These are phyloP conservation scores for Penicillium sp. DNA, from an alignment of 2,329 filamentous ascomycete genomes.

Conservation along the genomic window DNA sequence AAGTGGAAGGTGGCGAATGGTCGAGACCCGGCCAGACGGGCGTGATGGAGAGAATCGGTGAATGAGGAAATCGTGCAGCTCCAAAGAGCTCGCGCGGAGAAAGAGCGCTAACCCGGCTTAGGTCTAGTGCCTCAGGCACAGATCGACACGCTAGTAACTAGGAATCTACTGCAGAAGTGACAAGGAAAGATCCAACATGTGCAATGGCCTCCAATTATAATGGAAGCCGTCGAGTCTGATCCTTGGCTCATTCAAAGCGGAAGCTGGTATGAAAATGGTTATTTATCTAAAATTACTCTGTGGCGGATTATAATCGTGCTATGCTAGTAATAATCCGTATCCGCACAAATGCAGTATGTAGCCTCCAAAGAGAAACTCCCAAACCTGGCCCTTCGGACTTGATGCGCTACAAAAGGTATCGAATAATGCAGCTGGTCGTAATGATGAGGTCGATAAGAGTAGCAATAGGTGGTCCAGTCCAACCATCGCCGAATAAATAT, in stretches of 20 bases:
- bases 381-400: not conserved
- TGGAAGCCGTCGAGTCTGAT: too few species aligned
- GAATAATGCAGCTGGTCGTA: constrained; percentile 9
- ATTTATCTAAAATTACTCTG: not conserved
- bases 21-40: constrained; percentile 5
- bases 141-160: too few species aligned
- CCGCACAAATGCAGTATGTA: not conserved
- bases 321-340: not conserved
- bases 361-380: not conserved
- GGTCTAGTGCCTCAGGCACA: constrained; percentile 2
- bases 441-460: not conserved
- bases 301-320: not conserved
- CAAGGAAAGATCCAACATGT: too few species aligned
- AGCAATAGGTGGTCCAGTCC: not conserved
- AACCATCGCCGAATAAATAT: not conserved
- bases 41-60: not conserved
- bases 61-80: constrained; percentile 13
- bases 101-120: constrained; percentile 9
- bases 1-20: not conserved
- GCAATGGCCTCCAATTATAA: too few species aligned
- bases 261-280: not conserved
- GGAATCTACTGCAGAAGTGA: too few species aligned
- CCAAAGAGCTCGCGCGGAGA: constrained; percentile 11
- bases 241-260: too few species aligned
- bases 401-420: constrained; percentile 11